Conservation (phyloP, 768 basidiomycete species). For the Sporobolomyces pararoseus region DNA sequence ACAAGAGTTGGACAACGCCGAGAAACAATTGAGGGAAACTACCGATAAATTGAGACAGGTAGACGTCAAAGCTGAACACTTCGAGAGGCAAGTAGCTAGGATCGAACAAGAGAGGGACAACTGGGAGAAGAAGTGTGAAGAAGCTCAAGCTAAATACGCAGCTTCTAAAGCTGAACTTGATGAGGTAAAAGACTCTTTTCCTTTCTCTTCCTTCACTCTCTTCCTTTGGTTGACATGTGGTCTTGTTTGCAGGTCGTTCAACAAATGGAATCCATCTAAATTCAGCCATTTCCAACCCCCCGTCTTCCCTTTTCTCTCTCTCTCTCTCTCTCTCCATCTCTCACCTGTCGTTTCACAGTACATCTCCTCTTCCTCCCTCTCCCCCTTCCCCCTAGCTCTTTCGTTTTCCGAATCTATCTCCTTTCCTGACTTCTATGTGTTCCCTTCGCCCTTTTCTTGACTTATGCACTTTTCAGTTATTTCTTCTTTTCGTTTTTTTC, state of each 20-base stretch:
- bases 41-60: slow-evolving; percentile 92
- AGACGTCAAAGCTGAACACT: slow-evolving; percentile 98
- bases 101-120: slow-evolving; percentile 83
- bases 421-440: background rate
- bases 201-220: background rate
- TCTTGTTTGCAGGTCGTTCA: slow-evolving; percentile 17
- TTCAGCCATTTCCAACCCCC: background rate
- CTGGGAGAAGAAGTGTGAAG: slow-evolving; percentile 96
- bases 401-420: too few relatives aligned
- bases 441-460: too few relatives aligned
- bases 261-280: slow-evolving; percentile 41
- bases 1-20: slow-evolving; percentile 79
- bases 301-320: background rate
- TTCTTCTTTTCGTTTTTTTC: too few relatives aligned
- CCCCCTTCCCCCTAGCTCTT: too few relatives aligned
- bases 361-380: background rate
- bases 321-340: slow-evolving; percentile 1
- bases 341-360: background rate
- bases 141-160: slow-evolving; percentile 66
- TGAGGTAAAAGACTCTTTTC: slow-evolving; percentile 55
- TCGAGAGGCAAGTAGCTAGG: slow-evolving; percentile 81
- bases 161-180: slow-evolving; percentile 74
- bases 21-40: slow-evolving; percentile 94
- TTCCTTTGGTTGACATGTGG: too few relatives aligned
- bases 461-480: too few relatives aligned